Evolutionary conservation across 73 alveolate species (phyloP), one percentile per base, ranked within the genome.

Genomic region (Stentor roeselii): DNA sequence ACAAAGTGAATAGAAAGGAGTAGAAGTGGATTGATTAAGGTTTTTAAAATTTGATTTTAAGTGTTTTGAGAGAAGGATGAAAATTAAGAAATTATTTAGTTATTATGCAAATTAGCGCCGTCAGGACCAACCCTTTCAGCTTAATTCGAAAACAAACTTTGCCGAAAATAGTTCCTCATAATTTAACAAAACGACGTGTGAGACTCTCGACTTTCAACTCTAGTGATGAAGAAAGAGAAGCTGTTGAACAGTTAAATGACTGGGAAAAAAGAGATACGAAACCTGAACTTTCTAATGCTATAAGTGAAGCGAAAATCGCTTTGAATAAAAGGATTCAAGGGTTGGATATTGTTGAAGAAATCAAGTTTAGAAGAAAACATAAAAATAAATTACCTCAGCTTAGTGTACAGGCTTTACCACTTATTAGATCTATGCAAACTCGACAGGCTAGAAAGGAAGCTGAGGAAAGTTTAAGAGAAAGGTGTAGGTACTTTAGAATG

Each of bases 31-130:
- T 6, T 30, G 84, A 3, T 27, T 76, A 6, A 6, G n/a, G 40
- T 76, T 78, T 41, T 78, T 3, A 21, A 38, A 3, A n/a, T 75
- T 14, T 38, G 11, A 78, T 78, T 3, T 14, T 11, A 3, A 3
- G 59, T 78, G 3, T 14, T 78, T 3, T 39, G 6, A 39, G 21
- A 39, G 78, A 86, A 86, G 83, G 88, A 89, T 80, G 88, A 80
- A 40, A 50, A 50, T 50, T 50, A 50, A 50, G 21, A 50, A 50
- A 50, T 11, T 50, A 50, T 50, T 50, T 6, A 50, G 6, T 50
- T 11, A 50, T 50, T 6, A 50, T 50, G 30, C 6, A 6, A 50
- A 6, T 50, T 50, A 50, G 21, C 21, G 6, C 67, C 21, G 21
- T 6, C 67, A 50, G 67, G 21, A 11, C 67, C 21, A 21, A 6